phyloP scores from a whole-genome alignment of 2,329 filamentous ascomycete genomes.

The Hymenoscyphus fraxineus region DNA sequence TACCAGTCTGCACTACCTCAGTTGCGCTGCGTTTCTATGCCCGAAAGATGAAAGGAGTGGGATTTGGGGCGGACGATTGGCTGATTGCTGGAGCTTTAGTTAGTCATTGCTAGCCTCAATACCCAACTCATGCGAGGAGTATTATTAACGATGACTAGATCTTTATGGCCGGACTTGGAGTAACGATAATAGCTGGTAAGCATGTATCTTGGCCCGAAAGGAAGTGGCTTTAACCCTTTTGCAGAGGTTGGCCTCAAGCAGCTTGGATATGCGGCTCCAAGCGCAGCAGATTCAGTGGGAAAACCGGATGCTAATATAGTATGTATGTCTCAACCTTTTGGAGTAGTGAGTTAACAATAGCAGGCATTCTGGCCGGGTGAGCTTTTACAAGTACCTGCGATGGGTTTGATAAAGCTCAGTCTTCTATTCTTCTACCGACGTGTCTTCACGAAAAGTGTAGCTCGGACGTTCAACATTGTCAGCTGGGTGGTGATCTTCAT shows the following conservation, averaged over 20 bases:
- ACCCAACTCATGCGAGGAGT: neutral
- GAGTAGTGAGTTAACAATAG: neutral
- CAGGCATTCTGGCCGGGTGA: neutral
- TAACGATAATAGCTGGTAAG: no score
- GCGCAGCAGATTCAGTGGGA: no score
- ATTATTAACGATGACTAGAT: neutral
- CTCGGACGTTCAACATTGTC: neutral
- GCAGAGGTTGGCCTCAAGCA: no score
- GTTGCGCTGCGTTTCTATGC: neutral
- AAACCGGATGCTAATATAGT: no score
- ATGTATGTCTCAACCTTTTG: no score
- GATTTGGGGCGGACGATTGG: neutral
- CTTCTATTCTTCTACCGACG: neutral
- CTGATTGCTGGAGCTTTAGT: no score
- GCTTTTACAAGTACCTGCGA: neutral
- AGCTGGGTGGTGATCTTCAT: neutral
- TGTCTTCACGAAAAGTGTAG: neutral
- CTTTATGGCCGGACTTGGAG: no score
- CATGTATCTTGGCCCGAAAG: no score
- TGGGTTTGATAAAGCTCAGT: neutral
- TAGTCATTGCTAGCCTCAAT: neutral
- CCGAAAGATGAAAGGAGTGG: neutral
- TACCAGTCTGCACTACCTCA: neutral
- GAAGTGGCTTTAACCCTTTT: no score
- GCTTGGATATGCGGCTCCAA: no score